Evolutionary conservation across 306 rosid species (phyloP), one percentile per base, ranked within the genome.

Genomic region (Rosa persica): DNA sequence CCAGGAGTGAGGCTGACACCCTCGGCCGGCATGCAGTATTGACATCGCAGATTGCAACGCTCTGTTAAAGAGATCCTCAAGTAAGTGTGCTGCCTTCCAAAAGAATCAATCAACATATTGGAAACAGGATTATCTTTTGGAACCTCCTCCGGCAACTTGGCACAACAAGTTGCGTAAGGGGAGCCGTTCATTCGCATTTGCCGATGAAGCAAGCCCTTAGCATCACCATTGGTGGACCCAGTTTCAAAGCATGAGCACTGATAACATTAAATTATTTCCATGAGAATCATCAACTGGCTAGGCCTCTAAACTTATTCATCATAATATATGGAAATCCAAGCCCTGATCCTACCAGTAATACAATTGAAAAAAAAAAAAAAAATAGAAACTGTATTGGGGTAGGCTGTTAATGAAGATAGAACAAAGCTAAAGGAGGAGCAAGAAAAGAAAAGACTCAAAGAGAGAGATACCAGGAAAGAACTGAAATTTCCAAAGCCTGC

Each of bases 51-150:
- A 82, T 95, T 95, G 87, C 98, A 95, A 13, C 97, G 91, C 76
- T 95, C 98, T 2, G 97, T 95, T 81, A 95, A 77, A 12, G 98
- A 95, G 82, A 95, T 92, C 83, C 98, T 95, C 87, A 94, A 81
- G 86, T 92, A 95, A 46, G 92, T 92, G 80, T 95, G 98, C 36
- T 83, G 67, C 90, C 98, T 90, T 81, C 98, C 97, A 76, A 95
- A 95, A 44, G 98, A 92, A 82, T 95, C 98, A n/a, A 92, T 66
- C 72, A 95, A 79, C 97, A 95, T 92, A 80, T 92, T 89, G 23
- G 98, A 94, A 74, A 73, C 76, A 66, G 83, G 72, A 70, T 79
- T 88, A 10, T 88, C 76, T 30, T 30, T 30, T 30, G 36, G 36
- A 30, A 30, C 3, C 54, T 88, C 87, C 67, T 89, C 92, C 9